Base-by-base conservation (phyloP, 257 asterid species). In the Cruciata laevipes region DNA sequence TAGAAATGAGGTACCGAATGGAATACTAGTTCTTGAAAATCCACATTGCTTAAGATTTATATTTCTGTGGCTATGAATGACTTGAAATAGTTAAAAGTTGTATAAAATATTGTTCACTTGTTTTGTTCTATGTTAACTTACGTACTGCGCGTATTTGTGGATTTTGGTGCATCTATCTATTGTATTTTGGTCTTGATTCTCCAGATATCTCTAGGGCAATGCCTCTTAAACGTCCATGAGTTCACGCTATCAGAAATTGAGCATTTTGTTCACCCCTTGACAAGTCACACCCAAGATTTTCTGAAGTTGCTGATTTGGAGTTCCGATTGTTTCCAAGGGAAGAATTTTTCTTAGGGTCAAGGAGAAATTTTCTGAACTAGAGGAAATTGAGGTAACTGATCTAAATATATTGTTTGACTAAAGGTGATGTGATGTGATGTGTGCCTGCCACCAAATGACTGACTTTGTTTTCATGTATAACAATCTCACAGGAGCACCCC, bases 151-250 rank as follows among this genome's bases (percentile, higher is more conserved):
- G 42, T 37, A n/a, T n/a, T n/a, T n/a, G n/a, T n/a, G n/a, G n/a
- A n/a, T n/a, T 12, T 64, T 24, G 31, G n/a, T 42, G 56, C 38
- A 14, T 65, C 21, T 44, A 38, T 18, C 25, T 18, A 27, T 5
- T 44, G 14, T 25, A 11, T 12, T 11, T 33, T 63, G n/a, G n/a
- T n/a, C n/a, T 9, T 27, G 37, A 4, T 27, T 84, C 66, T 31
- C 4, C 84, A 89, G 95, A 89, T 89, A 31, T 89, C 95, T 62
- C 95, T 95, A 16, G 75, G 96, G 0, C 95, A 89, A 87, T 95
- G 95, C 74, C 95, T 87, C 67, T 47, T 87, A 35, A 81, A 93
- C 76, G 93, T 87, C 24, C 96, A 89, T 61, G 96, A 89, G 62
- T 89, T 87, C 74, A 89, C 95, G 4, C 67, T 89, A 44, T 93